Conservation (phyloP, 2,329 filamentous ascomycete genomes). For the Pseudopyrenochaeta lycopersici region DNA sequence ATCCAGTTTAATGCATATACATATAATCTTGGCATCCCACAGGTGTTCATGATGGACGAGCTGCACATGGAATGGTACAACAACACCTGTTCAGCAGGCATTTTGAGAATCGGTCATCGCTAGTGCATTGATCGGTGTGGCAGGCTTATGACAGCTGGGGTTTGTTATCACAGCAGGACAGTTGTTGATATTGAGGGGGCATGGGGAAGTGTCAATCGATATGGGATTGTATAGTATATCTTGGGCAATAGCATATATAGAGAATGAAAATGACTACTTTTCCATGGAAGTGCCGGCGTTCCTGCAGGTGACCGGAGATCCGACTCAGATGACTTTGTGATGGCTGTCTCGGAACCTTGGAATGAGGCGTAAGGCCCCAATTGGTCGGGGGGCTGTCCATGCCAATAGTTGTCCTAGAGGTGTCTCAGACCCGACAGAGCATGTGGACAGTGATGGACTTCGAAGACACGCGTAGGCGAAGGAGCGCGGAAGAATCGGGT, state of each 20-base stretch:
- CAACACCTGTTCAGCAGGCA: constrained; percentile 59
- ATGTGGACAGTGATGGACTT: constrained; percentile 10
- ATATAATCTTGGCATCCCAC: constrained; percentile 47
- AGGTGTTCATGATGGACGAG: constrained; percentile 59
- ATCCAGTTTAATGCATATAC: constrained; percentile 60
- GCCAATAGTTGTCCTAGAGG: constrained; percentile 6
- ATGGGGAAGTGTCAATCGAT: constrained; percentile 4
- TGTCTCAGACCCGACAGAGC: constrained; percentile 11
- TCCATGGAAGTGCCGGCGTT: not conserved
- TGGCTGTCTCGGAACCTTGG: constrained; percentile 2
- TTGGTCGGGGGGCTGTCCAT: constrained; percentile 9
- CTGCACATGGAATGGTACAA: constrained; percentile 60
- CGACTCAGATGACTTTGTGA: constrained; percentile 21
- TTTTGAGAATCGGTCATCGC: constrained; percentile 42
- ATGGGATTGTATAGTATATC: constrained; percentile 14
- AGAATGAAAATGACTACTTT: not conserved
- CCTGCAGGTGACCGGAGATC: constrained; percentile 22
- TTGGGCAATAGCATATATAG: constrained; percentile 8
- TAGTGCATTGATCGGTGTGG: constrained; percentile 22
- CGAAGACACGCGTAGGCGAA: constrained; percentile 6
- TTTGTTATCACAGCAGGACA: not conserved
- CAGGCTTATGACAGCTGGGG: not conserved
- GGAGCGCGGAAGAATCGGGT: not conserved
- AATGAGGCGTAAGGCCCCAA: constrained; percentile 7
- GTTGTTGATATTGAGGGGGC: constrained; percentile 2